Percentiles rank a stretch among this genome's conserved stretches.
phyloP scores from a whole-genome alignment of 768 basidiomycete genomes.

The Pulveroboletus sp. region DNA sequence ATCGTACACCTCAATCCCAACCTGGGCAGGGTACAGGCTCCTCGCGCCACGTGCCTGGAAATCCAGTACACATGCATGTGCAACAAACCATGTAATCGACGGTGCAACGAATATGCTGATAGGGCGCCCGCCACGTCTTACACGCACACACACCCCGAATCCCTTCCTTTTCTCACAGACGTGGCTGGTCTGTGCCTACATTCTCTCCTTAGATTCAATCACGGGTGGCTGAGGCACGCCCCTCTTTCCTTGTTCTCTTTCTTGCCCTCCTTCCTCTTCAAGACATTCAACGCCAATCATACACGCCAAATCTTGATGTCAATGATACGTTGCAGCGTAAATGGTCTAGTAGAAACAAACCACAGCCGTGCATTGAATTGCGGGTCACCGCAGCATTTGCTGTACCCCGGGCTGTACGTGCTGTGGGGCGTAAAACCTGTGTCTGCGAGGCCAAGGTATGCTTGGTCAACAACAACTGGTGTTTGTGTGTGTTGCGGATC shows the following conservation, averaged over 20 bases:
- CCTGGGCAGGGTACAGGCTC: too few relatives aligned
- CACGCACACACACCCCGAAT: too few relatives aligned
- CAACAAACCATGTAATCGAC: too few relatives aligned
- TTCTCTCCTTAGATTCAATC: not conserved
- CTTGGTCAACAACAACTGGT: not conserved
- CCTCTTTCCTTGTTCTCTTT: not conserved
- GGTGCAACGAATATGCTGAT: too few relatives aligned
- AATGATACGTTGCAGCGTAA: too few relatives aligned
- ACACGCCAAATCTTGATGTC: not conserved
- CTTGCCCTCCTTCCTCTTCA: not conserved
- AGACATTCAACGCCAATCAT: conserved; percentile 7
- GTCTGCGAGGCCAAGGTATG: not conserved
- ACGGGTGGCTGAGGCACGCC: not conserved
- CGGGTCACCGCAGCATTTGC: conserved; percentile 6
- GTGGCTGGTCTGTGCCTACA: too few relatives aligned
- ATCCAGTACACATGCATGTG: too few relatives aligned
- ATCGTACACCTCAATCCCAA: too few relatives aligned
- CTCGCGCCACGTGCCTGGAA: too few relatives aligned
- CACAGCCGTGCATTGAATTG: not conserved
- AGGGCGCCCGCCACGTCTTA: too few relatives aligned
- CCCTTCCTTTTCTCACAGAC: too few relatives aligned
- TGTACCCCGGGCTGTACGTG: conserved; percentile 21
- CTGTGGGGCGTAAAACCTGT: conserved; percentile 15
- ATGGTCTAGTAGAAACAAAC: not conserved
- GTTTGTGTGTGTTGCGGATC: not conserved